Percentiles rank a stretch among this genome's conserved stretches.
These are phyloP conservation scores for Leishmania martiniquensis DNA, from an alignment of 208 protist species.

Conservation along the genomic window DNA sequence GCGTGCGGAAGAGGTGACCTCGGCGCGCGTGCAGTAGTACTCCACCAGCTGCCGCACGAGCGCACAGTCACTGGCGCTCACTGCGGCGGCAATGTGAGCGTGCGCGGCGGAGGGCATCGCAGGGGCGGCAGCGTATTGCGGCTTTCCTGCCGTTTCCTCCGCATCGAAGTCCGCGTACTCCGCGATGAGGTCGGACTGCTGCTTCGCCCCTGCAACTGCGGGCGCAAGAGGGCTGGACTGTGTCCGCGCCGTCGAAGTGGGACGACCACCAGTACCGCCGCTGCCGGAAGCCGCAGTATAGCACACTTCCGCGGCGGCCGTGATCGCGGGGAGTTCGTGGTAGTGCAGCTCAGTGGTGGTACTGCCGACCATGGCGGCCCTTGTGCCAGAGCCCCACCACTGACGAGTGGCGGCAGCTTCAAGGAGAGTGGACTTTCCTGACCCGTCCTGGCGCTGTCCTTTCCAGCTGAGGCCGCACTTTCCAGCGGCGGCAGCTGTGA, in stretches of 20 bases:
- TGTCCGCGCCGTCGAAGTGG: constrained; percentile 1
- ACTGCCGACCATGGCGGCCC: neutral
- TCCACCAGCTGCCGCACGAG: constrained; percentile 63
- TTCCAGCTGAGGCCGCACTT: neutral
- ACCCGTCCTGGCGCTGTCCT: neutral
- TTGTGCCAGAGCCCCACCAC: neutral
- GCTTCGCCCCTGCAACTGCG: neutral
- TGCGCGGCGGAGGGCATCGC: constrained; percentile 25
- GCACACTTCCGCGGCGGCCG: constrained; percentile 18
- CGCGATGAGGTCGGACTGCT: constrained; percentile 7
- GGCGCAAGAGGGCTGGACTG: neutral
- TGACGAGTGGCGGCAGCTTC: neutral
- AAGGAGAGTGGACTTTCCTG: neutral
- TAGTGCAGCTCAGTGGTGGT: constrained; percentile 9
- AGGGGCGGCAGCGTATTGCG: neutral
- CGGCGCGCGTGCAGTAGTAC: constrained; percentile 34
- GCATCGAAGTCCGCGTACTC: constrained; percentile 13
- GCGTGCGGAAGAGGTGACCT: neutral
- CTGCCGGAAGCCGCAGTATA: neutral
- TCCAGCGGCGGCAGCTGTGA: constrained; percentile 9
- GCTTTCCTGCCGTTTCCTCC: neutral
- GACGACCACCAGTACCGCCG: neutral
- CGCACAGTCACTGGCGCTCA: constrained; percentile 45
- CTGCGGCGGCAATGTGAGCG: constrained; percentile 38
- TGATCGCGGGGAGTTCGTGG: constrained; percentile 26